phyloP scores from a whole-genome alignment of 83 land plant genomes.

The Diphasiastrum complanatum region DNA sequence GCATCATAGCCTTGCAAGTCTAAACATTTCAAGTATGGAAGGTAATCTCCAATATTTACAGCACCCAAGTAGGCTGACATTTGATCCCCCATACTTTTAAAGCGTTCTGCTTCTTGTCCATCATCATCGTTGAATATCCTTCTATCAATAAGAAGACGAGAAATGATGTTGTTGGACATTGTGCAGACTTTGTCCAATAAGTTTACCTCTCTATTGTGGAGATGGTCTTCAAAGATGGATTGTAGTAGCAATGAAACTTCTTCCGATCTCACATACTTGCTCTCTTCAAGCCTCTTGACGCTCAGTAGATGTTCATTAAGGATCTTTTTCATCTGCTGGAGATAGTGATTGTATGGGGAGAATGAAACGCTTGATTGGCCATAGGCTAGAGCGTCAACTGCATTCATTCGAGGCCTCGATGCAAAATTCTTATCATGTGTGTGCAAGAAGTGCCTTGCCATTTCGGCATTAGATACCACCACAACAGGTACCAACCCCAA shows the following conservation, averaged over 20 bases:
- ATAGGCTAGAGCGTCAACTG: neutral
- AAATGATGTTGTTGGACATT: neutral
- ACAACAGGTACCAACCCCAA: neutral
- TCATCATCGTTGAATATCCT: neutral
- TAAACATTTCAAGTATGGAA: slow-evolving; percentile 12
- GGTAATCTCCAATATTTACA: slow-evolving; percentile 1
- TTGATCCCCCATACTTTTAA: neutral
- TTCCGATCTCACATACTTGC: no score
- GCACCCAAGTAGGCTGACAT: neutral
- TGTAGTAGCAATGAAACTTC: no score
- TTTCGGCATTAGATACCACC: slow-evolving; percentile 16
- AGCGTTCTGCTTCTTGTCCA: slow-evolving; percentile 7
- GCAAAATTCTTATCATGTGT: slow-evolving; percentile 7
- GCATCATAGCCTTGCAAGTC: slow-evolving; percentile 5
- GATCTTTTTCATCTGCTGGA: no score
- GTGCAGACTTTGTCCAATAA: neutral
- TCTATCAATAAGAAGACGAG: neutral
- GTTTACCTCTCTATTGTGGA: no score
- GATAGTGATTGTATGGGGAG: no score
- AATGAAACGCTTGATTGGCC: no score
- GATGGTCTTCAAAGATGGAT: no score
- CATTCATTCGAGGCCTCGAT: slow-evolving; percentile 13
- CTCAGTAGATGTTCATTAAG: no score
- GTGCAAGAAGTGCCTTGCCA: slow-evolving; percentile 21
- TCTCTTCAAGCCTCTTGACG: no score